Conservation (phyloP, 1,284 basidiomycete species). For the Rhodotorula sp. region DNA sequence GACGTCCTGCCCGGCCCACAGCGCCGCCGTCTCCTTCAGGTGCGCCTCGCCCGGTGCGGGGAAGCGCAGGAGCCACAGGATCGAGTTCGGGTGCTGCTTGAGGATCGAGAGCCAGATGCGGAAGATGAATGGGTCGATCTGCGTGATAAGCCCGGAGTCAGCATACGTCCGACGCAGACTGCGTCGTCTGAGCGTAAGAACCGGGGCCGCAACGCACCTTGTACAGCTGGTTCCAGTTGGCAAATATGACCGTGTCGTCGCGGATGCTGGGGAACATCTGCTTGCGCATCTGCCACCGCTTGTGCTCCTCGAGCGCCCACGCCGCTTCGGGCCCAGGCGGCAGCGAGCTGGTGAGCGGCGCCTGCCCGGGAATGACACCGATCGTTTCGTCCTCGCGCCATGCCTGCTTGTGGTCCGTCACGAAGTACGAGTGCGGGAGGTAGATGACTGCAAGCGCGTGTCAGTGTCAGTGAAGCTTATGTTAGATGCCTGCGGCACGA, state of each 20-base stretch:
- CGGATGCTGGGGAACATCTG: constrained; percentile 58
- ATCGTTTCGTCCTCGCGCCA: constrained; percentile 47
- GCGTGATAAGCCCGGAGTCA: background rate
- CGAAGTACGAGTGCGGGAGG: constrained; percentile 66
- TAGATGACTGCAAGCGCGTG: constrained; percentile 52
- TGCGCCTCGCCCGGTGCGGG: constrained; percentile 62
- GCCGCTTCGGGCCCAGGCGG: constrained; percentile 37
- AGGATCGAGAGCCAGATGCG: constrained; percentile 63
- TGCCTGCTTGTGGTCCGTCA: constrained; percentile 64
- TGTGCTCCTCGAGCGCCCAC: constrained; percentile 59
- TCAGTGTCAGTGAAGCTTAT: background rate
- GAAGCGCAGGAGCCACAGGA: constrained; percentile 65
- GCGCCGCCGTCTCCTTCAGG: constrained; percentile 56
- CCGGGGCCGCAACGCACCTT: constrained; percentile 50
- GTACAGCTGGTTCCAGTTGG: constrained; percentile 66
- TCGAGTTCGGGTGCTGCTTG: constrained; percentile 57
- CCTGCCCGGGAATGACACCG: constrained; percentile 15
- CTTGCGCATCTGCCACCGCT: constrained; percentile 56
- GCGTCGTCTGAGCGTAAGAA: too few relatives aligned
- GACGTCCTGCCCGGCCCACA: constrained; percentile 61
- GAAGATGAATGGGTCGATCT: constrained; percentile 63
- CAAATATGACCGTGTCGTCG: constrained; percentile 60
- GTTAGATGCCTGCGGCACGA: constrained; percentile 42
- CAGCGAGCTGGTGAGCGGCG: constrained; percentile 34
- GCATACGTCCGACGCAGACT: background rate